Base-by-base conservation (phyloP, 2,329 filamentous ascomycete species). In the Fusarium sp. region DNA sequence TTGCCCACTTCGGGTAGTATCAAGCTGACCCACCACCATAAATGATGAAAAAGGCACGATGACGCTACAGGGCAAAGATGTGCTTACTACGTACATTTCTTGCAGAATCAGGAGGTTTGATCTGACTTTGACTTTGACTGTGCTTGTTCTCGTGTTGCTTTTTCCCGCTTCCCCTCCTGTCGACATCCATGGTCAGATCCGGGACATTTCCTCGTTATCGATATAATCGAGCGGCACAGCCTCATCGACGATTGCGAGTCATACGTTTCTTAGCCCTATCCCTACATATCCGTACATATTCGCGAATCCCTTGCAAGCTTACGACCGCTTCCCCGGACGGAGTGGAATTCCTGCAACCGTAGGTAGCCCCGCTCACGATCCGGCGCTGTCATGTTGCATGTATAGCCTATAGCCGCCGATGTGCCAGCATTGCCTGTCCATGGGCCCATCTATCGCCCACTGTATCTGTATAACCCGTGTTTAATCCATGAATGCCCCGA, bases 201-300 rank as follows among this genome's bases (percentile, higher is more conserved):
- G 58, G 58, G 50, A 51, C 26, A 32, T 17, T 59, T 36, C 40
- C 43, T 56, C 43, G 36, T 65, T 45, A 44, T 56, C 43, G 36
- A 68, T 45, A 44, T 49, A 47, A 39, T 61, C 32, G 47, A 45
- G 50, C 47, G 51, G 49, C 52, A 54, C 65, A 54, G 45, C 46
- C 56, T 56, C n/a, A 66, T 57, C 56, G 53, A 68, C 48, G 57
- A 57, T 19, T 65, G 58, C 48, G 24, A 43, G 70, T 73, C 70
- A 73, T 73, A 73, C 70, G 61, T 68, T 72, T 69, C 60, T 20
- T 42, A 38, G n/a, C 45, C 32, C 39, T 43, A 30, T 28, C 45
- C 32, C 17, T 34, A 34, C 32, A n/a, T 43, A 47, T 38, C 60
- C 43, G 39, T 55, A 38, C 32, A n/a, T 43, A 47, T 38, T 62